Base-by-base conservation (phyloP, 345 rosid species). In the Rhizophora mangle region DNA sequence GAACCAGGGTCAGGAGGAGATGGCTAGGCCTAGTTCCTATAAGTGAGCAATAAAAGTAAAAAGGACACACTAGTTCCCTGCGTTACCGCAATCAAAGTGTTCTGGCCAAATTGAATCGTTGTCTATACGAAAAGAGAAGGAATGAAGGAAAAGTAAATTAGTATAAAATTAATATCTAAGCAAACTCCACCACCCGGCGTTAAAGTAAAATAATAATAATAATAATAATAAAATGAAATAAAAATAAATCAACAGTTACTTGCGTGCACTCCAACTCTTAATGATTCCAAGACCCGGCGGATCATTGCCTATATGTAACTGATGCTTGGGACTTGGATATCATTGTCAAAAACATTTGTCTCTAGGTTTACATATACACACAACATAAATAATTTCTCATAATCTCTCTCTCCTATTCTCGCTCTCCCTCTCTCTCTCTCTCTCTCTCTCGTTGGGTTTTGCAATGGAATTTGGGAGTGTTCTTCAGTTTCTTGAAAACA, bases 401-500 rank as follows among this genome's bases (percentile, higher is more conserved):
- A 11, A 11, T 39, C 39, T 52, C 1, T 62, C 30, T 69, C 53
- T 65, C 10, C 24, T 24, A 24, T 9, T 15, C 8, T 2, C 3
- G 2, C 13, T 15, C 46, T 1, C 46, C 1, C 6, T 1, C 30
- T 30, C 1, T 57, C 36, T 66, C 53, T 65, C 11, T 8, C 43
- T 15, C 15, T 52, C 10, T 24, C 6, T 39, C 56, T 37, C 13
- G 47, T 51, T 9, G 11, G 62, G 4, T 8, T 7, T 59, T n/a
- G 19, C 77, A 76, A 84, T 86, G 90, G 90, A 86, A 80, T 61
- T 84, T 51, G 89, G 84, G 30, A 86, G 86, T 68, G 67, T 77
- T 62, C 73, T 84, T 56, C 75, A 79, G 62, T 88, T 88, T 76
- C 83, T 86, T 29, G 85, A 86, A 49, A 73, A 79, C 79, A 86